Percentiles rank a stretch among this genome's conserved stretches.
Conservation (phyloP, 163 green algal genomes). For the Scenedesmus sp. region DNA sequence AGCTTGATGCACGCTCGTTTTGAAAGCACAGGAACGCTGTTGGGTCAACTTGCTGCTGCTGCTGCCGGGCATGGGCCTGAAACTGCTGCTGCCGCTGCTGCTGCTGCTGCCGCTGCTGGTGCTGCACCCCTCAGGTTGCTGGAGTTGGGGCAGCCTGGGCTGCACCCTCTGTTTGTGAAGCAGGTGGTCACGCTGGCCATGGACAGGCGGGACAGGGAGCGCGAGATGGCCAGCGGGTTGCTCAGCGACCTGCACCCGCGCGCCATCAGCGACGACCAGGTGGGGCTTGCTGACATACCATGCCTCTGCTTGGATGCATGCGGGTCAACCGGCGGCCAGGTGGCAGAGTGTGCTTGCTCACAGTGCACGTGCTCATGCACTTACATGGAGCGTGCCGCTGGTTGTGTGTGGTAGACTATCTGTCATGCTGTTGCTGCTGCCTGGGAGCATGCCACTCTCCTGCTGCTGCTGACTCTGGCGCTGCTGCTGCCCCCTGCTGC, state of each 20-base stretch:
- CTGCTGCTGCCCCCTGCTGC: not conserved
- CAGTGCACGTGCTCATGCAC: no score
- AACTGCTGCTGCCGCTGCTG: not conserved
- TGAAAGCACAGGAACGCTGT: constrained; percentile 79
- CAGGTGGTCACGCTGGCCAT: constrained; percentile 83
- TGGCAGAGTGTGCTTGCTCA: not conserved
- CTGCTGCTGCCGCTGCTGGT: not conserved
- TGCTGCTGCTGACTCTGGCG: not conserved
- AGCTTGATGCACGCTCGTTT: constrained; percentile 88
- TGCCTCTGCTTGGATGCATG: no score
- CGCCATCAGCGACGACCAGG: constrained; percentile 60
- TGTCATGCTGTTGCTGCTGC: not conserved
- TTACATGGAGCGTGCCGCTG: no score
- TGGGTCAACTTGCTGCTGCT: not conserved
- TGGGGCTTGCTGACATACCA: not conserved
- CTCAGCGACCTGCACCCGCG: constrained; percentile 78
- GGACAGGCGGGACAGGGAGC: constrained; percentile 88
- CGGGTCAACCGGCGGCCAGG: no score
- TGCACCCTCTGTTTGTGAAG: constrained; percentile 90
- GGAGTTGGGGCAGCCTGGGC: constrained; percentile 82
- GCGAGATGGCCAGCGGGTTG: constrained; percentile 85
- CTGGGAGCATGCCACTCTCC: not conserved
- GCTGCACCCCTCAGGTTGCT: constrained; percentile 52
- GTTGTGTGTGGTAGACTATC: not conserved
- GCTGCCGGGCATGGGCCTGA: not conserved